Conservation (phyloP, 2,329 filamentous ascomycete genomes). For the Cytospora paraplurivora region DNA sequence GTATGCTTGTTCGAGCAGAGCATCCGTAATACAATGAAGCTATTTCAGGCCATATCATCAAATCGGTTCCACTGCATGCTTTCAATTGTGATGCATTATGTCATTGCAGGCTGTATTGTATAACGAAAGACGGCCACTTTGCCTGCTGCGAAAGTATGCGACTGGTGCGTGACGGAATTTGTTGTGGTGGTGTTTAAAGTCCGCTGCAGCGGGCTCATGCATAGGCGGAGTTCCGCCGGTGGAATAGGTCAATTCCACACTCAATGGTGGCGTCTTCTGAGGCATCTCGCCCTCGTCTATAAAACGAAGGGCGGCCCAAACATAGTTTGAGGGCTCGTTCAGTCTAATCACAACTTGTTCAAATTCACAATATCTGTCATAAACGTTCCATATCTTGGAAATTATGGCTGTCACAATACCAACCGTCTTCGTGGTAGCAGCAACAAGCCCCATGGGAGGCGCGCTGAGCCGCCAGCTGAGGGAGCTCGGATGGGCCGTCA, state of each 20-base stretch:
- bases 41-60: background rate
- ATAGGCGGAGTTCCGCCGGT: too few species aligned
- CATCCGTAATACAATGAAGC: background rate
- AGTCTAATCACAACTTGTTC: background rate
- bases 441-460: conserved; percentile 45
- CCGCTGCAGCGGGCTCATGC: too few species aligned
- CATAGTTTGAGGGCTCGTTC: too few species aligned
- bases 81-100: background rate
- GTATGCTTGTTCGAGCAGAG: background rate
- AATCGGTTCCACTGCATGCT: background rate
- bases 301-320: too few species aligned
- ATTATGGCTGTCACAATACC: conserved; percentile 32
- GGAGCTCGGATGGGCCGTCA: conserved; percentile 34
- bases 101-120: too few species aligned
- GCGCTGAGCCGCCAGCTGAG: conserved; percentile 41
- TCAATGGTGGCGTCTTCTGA: too few species aligned
- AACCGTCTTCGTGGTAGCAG: conserved; percentile 43
- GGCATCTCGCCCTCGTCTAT: too few species aligned
- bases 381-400: background rate
- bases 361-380: background rate
- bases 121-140: too few species aligned
- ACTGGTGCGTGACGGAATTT: too few species aligned
- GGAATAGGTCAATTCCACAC: too few species aligned
- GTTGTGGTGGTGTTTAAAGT: too few species aligned
- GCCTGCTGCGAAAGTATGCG: too few species aligned